Conservation (phyloP, 768 basidiomycete genomes). For the Rhizopogon rudus region DNA sequence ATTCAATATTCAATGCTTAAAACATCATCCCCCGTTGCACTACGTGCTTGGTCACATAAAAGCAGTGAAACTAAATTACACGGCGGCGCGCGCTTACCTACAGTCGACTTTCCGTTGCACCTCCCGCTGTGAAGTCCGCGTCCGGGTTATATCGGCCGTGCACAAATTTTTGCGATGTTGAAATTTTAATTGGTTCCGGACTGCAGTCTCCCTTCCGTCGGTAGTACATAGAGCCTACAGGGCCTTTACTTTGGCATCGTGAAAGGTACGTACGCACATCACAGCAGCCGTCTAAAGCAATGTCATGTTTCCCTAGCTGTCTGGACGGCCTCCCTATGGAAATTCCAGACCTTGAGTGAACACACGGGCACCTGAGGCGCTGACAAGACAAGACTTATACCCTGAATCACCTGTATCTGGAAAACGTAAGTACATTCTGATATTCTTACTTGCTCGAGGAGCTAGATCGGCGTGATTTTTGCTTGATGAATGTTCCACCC, state of each 20-base stretch:
- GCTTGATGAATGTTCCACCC: conserved; percentile 66
- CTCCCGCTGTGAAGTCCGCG: conserved; percentile 67
- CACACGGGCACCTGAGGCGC: conserved; percentile 67
- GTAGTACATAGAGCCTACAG: conserved; percentile 73
- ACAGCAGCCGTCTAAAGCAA: too few species aligned
- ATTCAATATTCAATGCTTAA: conserved; percentile 66
- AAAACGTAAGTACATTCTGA: conserved; percentile 42
- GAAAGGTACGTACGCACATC: conserved; percentile 51
- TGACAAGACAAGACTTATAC: conserved; percentile 69
- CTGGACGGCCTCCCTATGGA: conserved; percentile 78
- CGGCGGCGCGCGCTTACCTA: conserved; percentile 78
- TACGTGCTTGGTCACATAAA: conserved; percentile 88
- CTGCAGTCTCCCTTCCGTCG: conserved; percentile 69
- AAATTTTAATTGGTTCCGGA: conserved; percentile 93
- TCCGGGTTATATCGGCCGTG: conserved; percentile 90
- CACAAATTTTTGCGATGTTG: conserved; percentile 92
- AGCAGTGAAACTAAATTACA: conserved; percentile 86
- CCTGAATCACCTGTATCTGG: conserved; percentile 92
- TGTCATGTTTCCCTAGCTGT: conserved; percentile 51
- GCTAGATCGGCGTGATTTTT: conserved; percentile 88
- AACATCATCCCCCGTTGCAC: conserved; percentile 88
- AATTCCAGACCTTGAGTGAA: conserved; percentile 78
- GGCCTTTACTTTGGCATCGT: conserved; percentile 85
- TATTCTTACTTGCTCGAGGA: conserved; percentile 87
- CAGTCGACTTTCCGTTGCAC: conserved; percentile 87